phyloP scores from a whole-genome alignment of 2,329 filamentous ascomycete species.

The Zymoseptoria pseudotritici region DNA sequence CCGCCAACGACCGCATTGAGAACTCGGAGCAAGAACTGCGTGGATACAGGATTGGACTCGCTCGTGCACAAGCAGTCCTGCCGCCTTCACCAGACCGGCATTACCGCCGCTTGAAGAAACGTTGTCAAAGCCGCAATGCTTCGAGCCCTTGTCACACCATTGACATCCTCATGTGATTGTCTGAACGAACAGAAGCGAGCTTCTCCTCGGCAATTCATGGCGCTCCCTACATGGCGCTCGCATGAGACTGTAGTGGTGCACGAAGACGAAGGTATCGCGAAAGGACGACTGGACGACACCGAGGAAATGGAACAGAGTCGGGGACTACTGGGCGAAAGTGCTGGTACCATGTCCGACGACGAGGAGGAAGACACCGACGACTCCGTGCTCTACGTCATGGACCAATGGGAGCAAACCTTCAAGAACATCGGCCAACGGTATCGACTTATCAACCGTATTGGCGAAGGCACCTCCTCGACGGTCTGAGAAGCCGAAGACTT shows the following conservation, averaged over 20 bases:
- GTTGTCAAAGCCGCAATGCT: too few relatives aligned
- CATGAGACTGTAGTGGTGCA: slow-evolving; percentile 17
- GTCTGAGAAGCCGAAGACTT: slow-evolving; percentile 98
- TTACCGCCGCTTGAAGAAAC: too few relatives aligned
- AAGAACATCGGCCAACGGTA: slow-evolving; percentile 77
- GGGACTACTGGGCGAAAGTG: slow-evolving; percentile 44
- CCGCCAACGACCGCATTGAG: too few relatives aligned
- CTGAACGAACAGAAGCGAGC: background rate
- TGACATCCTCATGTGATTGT: background rate
- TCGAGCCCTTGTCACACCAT: background rate
- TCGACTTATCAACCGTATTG: slow-evolving; percentile 90
- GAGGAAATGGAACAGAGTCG: slow-evolving; percentile 42
- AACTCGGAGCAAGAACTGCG: too few relatives aligned
- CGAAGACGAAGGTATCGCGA: slow-evolving; percentile 17
- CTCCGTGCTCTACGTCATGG: slow-evolving; percentile 75
- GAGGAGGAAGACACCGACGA: slow-evolving; percentile 50
- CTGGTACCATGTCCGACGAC: slow-evolving; percentile 48
- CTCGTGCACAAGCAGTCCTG: too few relatives aligned
- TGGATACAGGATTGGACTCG: too few relatives aligned
- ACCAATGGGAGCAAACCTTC: slow-evolving; percentile 72
- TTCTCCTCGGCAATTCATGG: background rate
- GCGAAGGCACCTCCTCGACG: slow-evolving; percentile 96
- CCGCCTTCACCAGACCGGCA: too few relatives aligned
- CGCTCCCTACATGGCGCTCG: background rate
- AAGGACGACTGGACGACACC: slow-evolving; percentile 27